These are phyloP conservation scores for Ceratobasidium sp. DNA, from an alignment of 1,284 basidiomycete genomes.

Conservation along the genomic window DNA sequence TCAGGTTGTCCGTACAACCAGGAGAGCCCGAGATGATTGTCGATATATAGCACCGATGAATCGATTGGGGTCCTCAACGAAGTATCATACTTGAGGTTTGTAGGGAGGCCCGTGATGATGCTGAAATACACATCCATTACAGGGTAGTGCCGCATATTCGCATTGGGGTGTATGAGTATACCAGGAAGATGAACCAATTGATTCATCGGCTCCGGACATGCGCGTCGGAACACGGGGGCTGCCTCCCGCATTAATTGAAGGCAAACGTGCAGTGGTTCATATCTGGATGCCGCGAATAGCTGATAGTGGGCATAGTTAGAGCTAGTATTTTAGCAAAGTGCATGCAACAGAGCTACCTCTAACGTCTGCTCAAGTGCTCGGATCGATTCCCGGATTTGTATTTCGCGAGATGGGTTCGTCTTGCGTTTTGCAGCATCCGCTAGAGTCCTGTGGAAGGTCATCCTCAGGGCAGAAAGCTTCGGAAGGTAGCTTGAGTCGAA, in stretches of 20 bases:
- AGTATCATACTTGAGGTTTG: slow-evolving; percentile 5
- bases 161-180: slow-evolving; percentile 13
- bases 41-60: background rate
- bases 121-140: slow-evolving; percentile 23
- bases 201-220: slow-evolving; percentile 1
- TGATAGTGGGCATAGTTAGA: no score
- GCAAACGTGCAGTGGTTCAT: background rate
- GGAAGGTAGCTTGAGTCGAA: background rate
- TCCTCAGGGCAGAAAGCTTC: slow-evolving; percentile 3
- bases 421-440: background rate
- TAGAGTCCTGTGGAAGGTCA: background rate
- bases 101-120: background rate
- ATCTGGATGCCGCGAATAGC: slow-evolving; percentile 14
- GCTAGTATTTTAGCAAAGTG: background rate
- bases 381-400: background rate
- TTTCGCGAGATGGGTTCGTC: background rate
- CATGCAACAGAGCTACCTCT: background rate
- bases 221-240: slow-evolving; percentile 4
- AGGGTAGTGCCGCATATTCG: slow-evolving; percentile 7
- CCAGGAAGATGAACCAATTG: slow-evolving; percentile 11
- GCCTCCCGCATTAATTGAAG: background rate
- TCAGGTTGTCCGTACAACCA: slow-evolving; percentile 35
- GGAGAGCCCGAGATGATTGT: slow-evolving; percentile 6
- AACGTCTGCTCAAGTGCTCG: background rate
- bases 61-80: background rate